Percentiles rank a stretch among this genome's conserved stretches.
phyloP scores from a whole-genome alignment of 2,329 filamentous ascomycete species.

The Claviceps paspali region DNA sequence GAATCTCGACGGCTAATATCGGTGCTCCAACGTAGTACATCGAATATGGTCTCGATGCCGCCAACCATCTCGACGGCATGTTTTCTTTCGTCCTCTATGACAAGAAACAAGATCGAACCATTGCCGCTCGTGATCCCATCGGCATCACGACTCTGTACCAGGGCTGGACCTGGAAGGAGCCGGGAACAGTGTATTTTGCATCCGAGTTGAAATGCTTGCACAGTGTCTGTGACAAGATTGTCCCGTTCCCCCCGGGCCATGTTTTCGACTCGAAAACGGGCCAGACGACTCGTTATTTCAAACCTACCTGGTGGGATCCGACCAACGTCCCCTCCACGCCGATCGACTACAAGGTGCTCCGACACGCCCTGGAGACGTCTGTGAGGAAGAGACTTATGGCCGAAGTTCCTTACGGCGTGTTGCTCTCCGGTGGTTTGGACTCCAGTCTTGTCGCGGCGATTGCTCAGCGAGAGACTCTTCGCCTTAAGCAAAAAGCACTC shows the following conservation, averaged over 20 bases:
- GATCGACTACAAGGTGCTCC: slow-evolving; percentile 68
- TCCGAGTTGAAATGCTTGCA: slow-evolving; percentile 91
- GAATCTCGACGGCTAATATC: not conserved
- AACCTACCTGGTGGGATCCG: slow-evolving; percentile 86
- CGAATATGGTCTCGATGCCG: slow-evolving; percentile 81
- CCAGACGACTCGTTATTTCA: slow-evolving; percentile 72
- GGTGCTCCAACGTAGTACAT: slow-evolving; percentile 48
- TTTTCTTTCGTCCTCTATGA: slow-evolving; percentile 98
- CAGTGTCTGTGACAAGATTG: slow-evolving; percentile 88
- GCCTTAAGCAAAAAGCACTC: slow-evolving; percentile 52
- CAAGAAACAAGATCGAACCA: slow-evolving; percentile 79
- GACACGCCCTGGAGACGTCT: slow-evolving; percentile 71
- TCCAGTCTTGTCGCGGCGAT: slow-evolving; percentile 92
- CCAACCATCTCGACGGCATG: slow-evolving; percentile 94
- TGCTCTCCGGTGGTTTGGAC: slow-evolving; percentile 88
- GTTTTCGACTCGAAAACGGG: slow-evolving; percentile 90
- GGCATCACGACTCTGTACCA: slow-evolving; percentile 97
- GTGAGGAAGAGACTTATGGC: slow-evolving; percentile 97
- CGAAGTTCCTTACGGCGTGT: slow-evolving; percentile 91
- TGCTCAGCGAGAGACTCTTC: slow-evolving; percentile 79
- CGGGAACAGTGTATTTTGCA: slow-evolving; percentile 82
- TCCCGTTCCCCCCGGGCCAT: slow-evolving; percentile 87
- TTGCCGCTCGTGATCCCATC: slow-evolving; percentile 91
- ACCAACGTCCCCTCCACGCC: slow-evolving; percentile 62
- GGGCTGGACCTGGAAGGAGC: slow-evolving; percentile 72